phyloP scores from a whole-genome alignment of 1,284 basidiomycete species.

The Trichosporon asahii region DNA sequence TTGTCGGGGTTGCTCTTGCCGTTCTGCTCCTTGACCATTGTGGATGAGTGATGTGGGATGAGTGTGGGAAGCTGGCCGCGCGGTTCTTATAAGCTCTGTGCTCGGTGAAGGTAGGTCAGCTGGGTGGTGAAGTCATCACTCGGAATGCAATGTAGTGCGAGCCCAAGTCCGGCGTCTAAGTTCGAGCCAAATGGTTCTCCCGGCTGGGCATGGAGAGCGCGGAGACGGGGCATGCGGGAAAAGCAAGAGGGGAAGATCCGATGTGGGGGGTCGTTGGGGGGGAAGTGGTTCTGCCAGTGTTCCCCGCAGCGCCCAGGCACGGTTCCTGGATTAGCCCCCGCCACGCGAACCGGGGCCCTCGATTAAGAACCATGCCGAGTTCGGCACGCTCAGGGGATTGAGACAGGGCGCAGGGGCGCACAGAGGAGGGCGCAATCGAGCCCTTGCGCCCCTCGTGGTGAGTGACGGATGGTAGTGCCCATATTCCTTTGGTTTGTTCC shows the following conservation, averaged over 20 bases:
- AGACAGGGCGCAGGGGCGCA: background rate
- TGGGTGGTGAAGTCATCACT: background rate
- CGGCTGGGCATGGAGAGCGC: too few species aligned
- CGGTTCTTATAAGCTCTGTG: background rate
- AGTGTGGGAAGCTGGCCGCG: background rate
- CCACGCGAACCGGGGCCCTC: background rate
- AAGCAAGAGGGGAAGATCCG: background rate
- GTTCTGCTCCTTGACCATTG: conserved; percentile 6
- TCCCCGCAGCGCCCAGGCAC: background rate
- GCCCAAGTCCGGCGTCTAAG: background rate
- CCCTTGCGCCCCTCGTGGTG: too few species aligned
- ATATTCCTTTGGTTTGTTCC: background rate
- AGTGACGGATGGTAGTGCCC: too few species aligned
- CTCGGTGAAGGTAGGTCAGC: background rate
- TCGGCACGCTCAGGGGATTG: background rate
- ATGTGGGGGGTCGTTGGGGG: background rate
- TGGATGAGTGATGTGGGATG: background rate
- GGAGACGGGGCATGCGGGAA: too few species aligned
- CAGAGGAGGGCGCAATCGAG: too few species aligned
- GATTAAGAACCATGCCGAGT: background rate
- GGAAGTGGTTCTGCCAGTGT: background rate
- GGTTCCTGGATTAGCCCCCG: background rate
- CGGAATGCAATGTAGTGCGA: background rate
- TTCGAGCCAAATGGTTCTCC: background rate
- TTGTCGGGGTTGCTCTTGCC: background rate